Conservation (phyloP, 139 green algal genomes). For the Tetradesmus obliquus region DNA sequence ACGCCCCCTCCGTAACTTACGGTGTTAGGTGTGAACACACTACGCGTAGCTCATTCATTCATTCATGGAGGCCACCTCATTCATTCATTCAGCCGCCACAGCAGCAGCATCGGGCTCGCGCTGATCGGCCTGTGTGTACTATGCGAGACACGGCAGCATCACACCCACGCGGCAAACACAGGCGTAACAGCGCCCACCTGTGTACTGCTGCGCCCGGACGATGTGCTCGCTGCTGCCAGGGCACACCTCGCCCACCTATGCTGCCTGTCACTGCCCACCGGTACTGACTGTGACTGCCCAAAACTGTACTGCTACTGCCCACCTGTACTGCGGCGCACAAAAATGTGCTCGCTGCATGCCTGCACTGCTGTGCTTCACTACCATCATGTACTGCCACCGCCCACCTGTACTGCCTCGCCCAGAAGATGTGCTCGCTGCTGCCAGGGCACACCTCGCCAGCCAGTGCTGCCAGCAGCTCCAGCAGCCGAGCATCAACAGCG, state of each 20-base stretch:
- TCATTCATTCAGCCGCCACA: neutral
- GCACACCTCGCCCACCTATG: neutral
- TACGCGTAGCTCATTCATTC: too few species aligned
- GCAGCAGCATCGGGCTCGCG: neutral
- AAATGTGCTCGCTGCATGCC: slow-evolving; percentile 39
- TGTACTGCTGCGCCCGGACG: neutral
- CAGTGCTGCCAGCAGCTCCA: slow-evolving; percentile 54
- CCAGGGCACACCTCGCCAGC: slow-evolving; percentile 43
- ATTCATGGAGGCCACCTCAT: neutral
- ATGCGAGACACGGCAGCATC: too few species aligned
- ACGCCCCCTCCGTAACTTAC: too few species aligned
- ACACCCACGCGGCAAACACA: neutral
- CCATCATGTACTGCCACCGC: neutral
- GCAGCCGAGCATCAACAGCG: slow-evolving; percentile 46
- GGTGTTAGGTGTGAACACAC: too few species aligned
- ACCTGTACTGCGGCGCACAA: slow-evolving; percentile 39
- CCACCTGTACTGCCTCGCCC: slow-evolving; percentile 36
- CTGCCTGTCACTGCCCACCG: neutral
- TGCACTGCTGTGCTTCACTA: neutral
- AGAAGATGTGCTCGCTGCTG: slow-evolving; percentile 50
- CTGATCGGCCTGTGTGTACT: too few species aligned
- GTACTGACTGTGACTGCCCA: too few species aligned
- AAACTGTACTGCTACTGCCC: neutral
- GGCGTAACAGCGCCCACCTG: neutral
- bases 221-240: neutral